Conservation (phyloP, 2,329 filamentous ascomycete species). For the Laburnicola sp. region DNA sequence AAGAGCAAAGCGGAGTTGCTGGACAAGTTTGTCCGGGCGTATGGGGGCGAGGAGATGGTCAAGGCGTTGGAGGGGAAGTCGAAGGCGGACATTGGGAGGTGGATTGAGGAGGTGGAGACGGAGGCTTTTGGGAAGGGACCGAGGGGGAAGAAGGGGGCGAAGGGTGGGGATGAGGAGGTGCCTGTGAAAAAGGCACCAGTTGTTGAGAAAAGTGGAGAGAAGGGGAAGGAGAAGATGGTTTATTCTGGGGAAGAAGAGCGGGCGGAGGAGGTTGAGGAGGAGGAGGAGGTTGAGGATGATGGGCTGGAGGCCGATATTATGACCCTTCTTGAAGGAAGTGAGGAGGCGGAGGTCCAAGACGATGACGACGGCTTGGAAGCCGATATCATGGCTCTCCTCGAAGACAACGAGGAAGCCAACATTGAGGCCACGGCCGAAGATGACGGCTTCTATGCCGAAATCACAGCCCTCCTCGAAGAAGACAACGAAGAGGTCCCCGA, state of each 20-base stretch:
- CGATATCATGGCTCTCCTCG: too few species aligned
- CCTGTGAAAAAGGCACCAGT: slow-evolving; percentile 4
- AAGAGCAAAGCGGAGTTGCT: slow-evolving; percentile 8
- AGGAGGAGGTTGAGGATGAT: not conserved
- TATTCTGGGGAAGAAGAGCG: not conserved
- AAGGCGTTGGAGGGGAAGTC: slow-evolving; percentile 12
- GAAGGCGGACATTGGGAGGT: slow-evolving; percentile 19
- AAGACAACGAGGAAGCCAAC: not conserved
- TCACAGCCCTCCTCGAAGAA: too few species aligned
- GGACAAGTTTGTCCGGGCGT: slow-evolving; percentile 16
- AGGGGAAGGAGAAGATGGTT: too few species aligned
- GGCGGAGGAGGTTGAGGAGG: not conserved
- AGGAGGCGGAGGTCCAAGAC: too few species aligned
- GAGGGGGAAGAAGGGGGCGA: not conserved
- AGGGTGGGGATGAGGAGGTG: not conserved
- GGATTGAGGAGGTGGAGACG: slow-evolving; percentile 27
- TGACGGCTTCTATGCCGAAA: too few species aligned
- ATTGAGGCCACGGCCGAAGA: not conserved
- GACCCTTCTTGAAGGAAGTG: too few species aligned
- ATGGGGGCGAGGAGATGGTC: slow-evolving; percentile 14
- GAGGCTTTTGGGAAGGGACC: slow-evolving; percentile 15
- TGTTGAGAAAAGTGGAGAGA: slow-evolving; percentile 1
- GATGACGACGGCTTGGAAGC: too few species aligned
- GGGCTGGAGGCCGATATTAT: too few species aligned
- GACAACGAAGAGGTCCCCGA: not conserved